phyloP scores from a whole-genome alignment of 73 alveolate species.

The Paramecium octaurelia region DNA sequence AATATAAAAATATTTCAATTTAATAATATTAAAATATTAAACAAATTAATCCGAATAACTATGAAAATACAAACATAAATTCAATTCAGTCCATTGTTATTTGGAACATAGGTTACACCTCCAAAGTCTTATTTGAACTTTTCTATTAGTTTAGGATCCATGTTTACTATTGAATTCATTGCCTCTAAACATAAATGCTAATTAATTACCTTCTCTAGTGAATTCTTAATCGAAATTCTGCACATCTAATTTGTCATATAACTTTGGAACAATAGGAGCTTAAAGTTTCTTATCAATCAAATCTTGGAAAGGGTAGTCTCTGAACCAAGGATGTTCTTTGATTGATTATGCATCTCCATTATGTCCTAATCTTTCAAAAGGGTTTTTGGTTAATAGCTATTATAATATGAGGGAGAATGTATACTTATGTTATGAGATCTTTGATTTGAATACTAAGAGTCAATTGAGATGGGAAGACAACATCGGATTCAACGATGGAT shows the following conservation, averaged over 20 bases:
- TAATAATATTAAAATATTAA: background rate
- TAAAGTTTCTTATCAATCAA: slow-evolving; percentile 39
- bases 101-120: slow-evolving; percentile 46
- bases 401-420: background rate
- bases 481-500: slow-evolving; percentile 83
- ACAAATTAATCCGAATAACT: background rate
- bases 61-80: background rate
- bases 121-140: slow-evolving; percentile 38
- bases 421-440: slow-evolving; percentile 42
- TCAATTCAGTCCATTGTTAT: background rate
- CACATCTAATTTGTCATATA: slow-evolving; percentile 59
- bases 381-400: slow-evolving; percentile 81
- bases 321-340: slow-evolving; percentile 93
- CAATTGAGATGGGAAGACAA: slow-evolving; percentile 81
- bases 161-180: background rate
- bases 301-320: slow-evolving; percentile 86
- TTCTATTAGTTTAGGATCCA: slow-evolving; percentile 36
- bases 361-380: slow-evolving; percentile 89
- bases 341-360: slow-evolving; percentile 85
- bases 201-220: slow-evolving; percentile 45
- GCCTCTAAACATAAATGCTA: background rate
- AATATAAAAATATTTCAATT: background rate
- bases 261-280: slow-evolving; percentile 78
- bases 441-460: slow-evolving; percentile 79
- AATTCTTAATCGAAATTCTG: slow-evolving; percentile 54